Conservation (phyloP, 2,329 filamentous ascomycete species). For the Ophiostoma perfectum region DNA sequence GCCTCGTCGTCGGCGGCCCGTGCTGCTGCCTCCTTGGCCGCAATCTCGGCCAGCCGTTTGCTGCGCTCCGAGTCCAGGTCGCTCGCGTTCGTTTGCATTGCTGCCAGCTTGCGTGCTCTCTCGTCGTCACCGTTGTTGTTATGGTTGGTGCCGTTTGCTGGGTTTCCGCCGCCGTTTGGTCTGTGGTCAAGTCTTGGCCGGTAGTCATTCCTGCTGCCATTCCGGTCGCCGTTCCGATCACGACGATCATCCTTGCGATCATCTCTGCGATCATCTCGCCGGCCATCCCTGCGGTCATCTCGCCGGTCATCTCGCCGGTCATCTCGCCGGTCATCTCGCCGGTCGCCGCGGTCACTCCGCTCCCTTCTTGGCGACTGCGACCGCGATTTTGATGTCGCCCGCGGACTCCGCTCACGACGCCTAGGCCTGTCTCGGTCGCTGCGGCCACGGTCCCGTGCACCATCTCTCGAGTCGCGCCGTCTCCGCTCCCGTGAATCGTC, state of each 20-base stretch:
- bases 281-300: background rate
- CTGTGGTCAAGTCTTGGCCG: background rate
- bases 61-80: slow-evolving; percentile 67
- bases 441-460: background rate
- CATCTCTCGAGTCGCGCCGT: background rate
- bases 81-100: slow-evolving; percentile 66
- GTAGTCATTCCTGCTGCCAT: background rate
- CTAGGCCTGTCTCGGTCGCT: slow-evolving; percentile 20
- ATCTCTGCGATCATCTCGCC: background rate
- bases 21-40: slow-evolving; percentile 58
- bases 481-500: background rate
- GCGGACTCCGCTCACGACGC: slow-evolving; percentile 27
- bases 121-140: slow-evolving; percentile 36
- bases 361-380: slow-evolving; percentile 31
- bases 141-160: background rate
- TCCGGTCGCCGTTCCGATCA: slow-evolving; percentile 4
- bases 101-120: slow-evolving; percentile 61
- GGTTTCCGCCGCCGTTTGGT: background rate
- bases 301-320: slow-evolving; percentile 11
- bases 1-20: slow-evolving; percentile 62
- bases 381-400: slow-evolving; percentile 6
- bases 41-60: slow-evolving; percentile 60
- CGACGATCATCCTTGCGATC: background rate
- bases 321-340: background rate
- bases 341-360: slow-evolving; percentile 3